Base-by-base conservation (phyloP, 371 early-diverging fungal genomes). In the Apophysomyces ossiformis region DNA sequence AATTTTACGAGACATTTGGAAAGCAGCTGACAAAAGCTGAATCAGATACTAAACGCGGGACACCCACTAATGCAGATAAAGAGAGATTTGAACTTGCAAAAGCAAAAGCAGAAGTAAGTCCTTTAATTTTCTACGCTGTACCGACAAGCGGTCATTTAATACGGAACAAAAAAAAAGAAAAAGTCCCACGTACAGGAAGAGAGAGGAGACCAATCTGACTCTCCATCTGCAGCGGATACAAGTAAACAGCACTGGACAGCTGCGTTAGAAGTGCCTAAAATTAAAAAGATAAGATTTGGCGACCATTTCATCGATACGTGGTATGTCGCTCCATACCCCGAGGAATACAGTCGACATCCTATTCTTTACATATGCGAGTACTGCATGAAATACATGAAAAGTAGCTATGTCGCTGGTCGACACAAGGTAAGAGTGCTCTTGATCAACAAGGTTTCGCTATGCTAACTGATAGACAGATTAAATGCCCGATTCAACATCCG, bases 241-340 rank as follows among this genome's bases (percentile, higher is more conserved):
- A 45, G 61, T 32, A 43, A 61, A 13, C 16, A 37, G 12, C 37
- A 47, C 41, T 63, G 64, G 64, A 41, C 43, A 26, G 60, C 60
- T 8, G 64, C 64, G 13, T 16, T 63, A 32, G 54, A 50, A 13
- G 54, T 63, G 0, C 64, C 64, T 13, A 65, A 66, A 15, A 71
- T 74, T 16, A 63, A 61, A 13, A 66, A 70, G 38, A 60, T 75
- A 3, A 67, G 70, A 1, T 57, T 99, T 56, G 96, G 98, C 5
- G 76, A 81, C 38, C 92, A 87, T 77, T 73, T 86, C 60, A 89
- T 98, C 56, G 89, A 96, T 67, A 89, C 94, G 5, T 99, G 99
- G 99, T 99, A 96, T 75, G 85, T 92, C 41, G 90, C 96, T 16
- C 99, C 99, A 11, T 99, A 98, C 75, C 99, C 99, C 1, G 93